Evolutionary conservation across 495 filamentous ascomycete species (phyloP).

Genomic region (Tetracladium marchalianum): DNA sequence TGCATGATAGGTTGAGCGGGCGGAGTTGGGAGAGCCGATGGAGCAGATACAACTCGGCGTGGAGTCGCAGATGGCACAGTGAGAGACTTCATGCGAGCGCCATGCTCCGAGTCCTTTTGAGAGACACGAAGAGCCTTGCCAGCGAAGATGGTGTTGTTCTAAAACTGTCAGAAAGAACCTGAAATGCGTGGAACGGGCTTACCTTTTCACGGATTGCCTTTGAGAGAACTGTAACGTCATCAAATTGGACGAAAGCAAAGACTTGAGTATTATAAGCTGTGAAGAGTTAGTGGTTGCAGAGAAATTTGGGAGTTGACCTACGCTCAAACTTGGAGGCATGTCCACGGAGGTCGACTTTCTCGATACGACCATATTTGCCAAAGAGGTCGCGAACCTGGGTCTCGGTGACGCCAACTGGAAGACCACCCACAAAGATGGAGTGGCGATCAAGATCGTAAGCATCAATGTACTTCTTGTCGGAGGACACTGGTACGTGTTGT

Average conservation of each 20-base stretch:
- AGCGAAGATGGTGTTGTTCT: constrained; percentile 8
- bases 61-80: neutral
- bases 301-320: constrained; percentile 15
- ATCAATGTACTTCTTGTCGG: constrained; percentile 27
- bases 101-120: constrained; percentile 17
- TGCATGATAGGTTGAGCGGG: neutral
- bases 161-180: constrained; percentile 1
- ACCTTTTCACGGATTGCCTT: constrained; percentile 25
- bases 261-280: constrained; percentile 21
- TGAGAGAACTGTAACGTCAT: constrained; percentile 23
- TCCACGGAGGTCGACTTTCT: constrained; percentile 30
- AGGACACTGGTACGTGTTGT: no score
- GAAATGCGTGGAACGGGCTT: neutral
- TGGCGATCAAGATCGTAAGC: constrained; percentile 36
- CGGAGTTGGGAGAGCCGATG: neutral
- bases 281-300: neutral
- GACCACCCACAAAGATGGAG: constrained; percentile 40
- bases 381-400: constrained; percentile 29
- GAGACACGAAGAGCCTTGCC: constrained; percentile 14
- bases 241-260: constrained; percentile 49
- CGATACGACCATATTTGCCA: constrained; percentile 28
- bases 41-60: neutral
- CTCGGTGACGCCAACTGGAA: constrained; percentile 30
- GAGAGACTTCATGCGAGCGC: neutral
- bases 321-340: constrained; percentile 21